Base-by-base conservation (phyloP, 2,329 filamentous ascomycete genomes). In the Fusarium pilosicola region DNA sequence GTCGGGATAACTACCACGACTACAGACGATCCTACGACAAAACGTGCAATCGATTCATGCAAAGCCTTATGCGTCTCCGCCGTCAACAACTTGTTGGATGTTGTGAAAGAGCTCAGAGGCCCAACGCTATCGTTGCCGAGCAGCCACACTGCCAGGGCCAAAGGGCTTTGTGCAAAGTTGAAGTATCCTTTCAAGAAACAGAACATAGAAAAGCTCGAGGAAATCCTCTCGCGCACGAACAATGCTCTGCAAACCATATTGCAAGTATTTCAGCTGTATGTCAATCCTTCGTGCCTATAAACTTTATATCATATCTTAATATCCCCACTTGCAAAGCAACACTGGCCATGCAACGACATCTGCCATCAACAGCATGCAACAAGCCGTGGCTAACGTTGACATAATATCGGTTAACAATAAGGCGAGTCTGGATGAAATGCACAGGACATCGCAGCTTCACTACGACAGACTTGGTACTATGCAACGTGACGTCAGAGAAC, bases 81-180 rank as follows among this genome's bases (percentile, higher is more conserved):
- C 0, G 13, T 17, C 0, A 36, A 26, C 3, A 8, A 36, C 17
- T 28, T 54, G 11, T 17, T 38, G 12, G n/a, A 3, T 13, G 13
- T 28, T 6, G 24, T 38, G 0, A 36, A 15, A 26, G 2, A 52
- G 2, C 48, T 52, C 1, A 26, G 7, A 9, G n/a, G 32, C 0
- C 7, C 32, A 22, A 9, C 0, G n/a, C n/a, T n/a, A n/a, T n/a
- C n/a, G n/a, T 4, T 15, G 0, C n/a, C 13, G 0, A 26, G 22
- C 12, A 5, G 49, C 6, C 15, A 26, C 24, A 3, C 7, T 3
- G 2, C 30, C 0, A 36, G 3, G 14, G 24, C 32, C 4, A 38
- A 28, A 15, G 24, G 7, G 14, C 9, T 38, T 7, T 22, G 1
- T 0, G 5, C 18, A 0, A 54, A 38, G 13, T 17, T 54, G 2